Conservation (phyloP, 1,284 basidiomycete species). For the Apiotrichum montevideense region DNA sequence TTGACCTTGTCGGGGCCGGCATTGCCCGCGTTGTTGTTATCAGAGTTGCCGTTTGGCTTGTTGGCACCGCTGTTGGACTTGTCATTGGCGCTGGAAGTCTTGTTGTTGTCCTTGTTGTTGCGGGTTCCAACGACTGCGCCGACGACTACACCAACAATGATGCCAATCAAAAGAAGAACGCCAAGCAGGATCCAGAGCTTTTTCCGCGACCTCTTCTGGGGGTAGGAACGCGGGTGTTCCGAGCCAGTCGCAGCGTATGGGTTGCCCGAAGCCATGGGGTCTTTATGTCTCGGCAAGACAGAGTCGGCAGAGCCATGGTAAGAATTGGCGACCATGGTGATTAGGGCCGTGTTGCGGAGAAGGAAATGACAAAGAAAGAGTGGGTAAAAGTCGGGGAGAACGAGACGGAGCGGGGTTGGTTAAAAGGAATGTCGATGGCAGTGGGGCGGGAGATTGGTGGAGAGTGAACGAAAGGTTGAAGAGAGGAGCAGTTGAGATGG, state of each 20-base stretch:
- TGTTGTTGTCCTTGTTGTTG: slow-evolving; percentile 33
- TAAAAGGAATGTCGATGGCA: too few relatives aligned
- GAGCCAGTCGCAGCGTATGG: slow-evolving; percentile 33
- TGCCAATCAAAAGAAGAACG: slow-evolving; percentile 52
- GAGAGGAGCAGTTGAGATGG: too few relatives aligned
- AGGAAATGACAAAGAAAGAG: too few relatives aligned
- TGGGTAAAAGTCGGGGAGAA: too few relatives aligned
- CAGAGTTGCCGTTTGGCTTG: not conserved
- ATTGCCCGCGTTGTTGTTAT: not conserved
- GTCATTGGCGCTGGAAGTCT: slow-evolving; percentile 39
- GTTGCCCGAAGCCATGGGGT: slow-evolving; percentile 41
- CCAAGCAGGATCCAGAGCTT: slow-evolving; percentile 41
- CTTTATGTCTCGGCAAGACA: slow-evolving; percentile 14
- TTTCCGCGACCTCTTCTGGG: slow-evolving; percentile 34
- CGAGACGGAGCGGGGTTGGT: too few relatives aligned
- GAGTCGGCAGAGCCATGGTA: slow-evolving; percentile 5
- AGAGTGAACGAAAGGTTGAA: too few relatives aligned
- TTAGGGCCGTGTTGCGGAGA: not conserved
- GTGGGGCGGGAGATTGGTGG: too few relatives aligned
- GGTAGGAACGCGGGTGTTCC: slow-evolving; percentile 11
- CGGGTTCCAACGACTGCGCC: slow-evolving; percentile 64
- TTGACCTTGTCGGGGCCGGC: not conserved
- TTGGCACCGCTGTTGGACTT: slow-evolving; percentile 42
- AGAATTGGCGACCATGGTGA: not conserved
- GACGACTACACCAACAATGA: slow-evolving; percentile 67